These are phyloP conservation scores for Scutellaria barbata DNA, from an alignment of 257 asterid species.

Conservation along the genomic window DNA sequence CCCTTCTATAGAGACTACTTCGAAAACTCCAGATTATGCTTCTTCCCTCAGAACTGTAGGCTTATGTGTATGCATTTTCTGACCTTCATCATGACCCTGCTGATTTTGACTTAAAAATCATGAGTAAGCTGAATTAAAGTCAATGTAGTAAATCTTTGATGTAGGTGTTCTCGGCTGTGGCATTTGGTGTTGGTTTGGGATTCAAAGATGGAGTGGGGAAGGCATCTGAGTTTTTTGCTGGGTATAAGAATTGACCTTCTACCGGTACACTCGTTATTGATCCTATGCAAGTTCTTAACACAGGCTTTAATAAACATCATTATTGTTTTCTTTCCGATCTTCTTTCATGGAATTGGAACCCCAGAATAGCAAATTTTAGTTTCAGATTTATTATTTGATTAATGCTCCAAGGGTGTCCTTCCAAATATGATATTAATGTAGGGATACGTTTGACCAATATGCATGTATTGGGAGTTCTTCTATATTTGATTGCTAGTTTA, in stretches of 20 bases:
- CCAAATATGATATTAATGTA: not conserved
- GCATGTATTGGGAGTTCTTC: slow-evolving; percentile 16
- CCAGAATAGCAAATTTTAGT: not conserved
- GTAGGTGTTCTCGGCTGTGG: slow-evolving; percentile 91
- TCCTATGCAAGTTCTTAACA: slow-evolving; percentile 24
- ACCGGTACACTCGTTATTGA: slow-evolving; percentile 20
- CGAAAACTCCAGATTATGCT: slow-evolving; percentile 47
- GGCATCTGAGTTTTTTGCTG: slow-evolving; percentile 95
- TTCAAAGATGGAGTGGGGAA: slow-evolving; percentile 74
- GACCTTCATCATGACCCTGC: slow-evolving; percentile 19
- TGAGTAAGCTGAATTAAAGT: slow-evolving; percentile 53
- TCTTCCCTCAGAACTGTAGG: slow-evolving; percentile 83
- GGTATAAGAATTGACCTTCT: slow-evolving; percentile 57
- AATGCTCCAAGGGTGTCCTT: not conserved
- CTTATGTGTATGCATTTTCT: slow-evolving; percentile 68
- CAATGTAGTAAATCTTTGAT: slow-evolving; percentile 53
- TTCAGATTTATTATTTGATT: not conserved
- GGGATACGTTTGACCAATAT: slow-evolving; percentile 10
- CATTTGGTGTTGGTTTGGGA: slow-evolving; percentile 91
- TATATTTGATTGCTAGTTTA: not conserved
- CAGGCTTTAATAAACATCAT: slow-evolving; percentile 3
- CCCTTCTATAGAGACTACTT: slow-evolving; percentile 45
- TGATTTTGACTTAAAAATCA: slow-evolving; percentile 10
- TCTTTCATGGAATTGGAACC: not conserved
- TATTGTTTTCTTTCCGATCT: not conserved